Base-by-base conservation (phyloP, 768 basidiomycete genomes). In the Lactarius vividus region DNA sequence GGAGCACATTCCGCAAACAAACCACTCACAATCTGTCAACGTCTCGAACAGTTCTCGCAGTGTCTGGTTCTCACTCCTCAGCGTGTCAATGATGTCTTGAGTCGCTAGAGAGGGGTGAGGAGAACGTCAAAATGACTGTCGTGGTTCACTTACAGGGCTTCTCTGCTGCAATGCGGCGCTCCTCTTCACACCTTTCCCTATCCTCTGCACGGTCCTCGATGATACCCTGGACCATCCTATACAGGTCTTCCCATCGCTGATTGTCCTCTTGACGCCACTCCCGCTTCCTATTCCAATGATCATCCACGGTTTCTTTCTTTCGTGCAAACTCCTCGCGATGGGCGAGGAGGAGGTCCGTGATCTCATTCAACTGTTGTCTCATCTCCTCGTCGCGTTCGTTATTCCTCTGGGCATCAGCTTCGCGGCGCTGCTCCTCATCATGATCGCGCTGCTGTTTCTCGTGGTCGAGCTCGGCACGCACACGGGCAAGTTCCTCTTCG, bases 301-400 rank as follows among this genome's bases (percentile, higher is more conserved):
- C 77, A 18, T 92, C 88, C 77, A 82, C 80, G 20, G 83, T 63
- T 15, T 81, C 80, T 64, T 80, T 86, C 78, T 92, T 89, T 69
- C 80, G 77, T 35, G 84, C 82, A 40, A 82, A 81, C 57, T 82
- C 79, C 39, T 86, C 83, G 1, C 83, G 79, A 63, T 91, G 88
- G 64, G 88, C 85, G 63, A 89, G 85, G 16, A 93, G 79, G 61
- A 91, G 73, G 67, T 88, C 87, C 1, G 91, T 88, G 68, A 94
- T 84, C 65, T 93, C 91, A 5, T 74, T 77, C 16, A 94, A 75
- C 69, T 92, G 90, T 44, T 74, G 78, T 39, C 84, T 80, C 52
- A 90, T 74, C 9, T 77, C 80, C 16, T 88, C 85, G 67, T 88
- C 84, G 7, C 86, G 83, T 63, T 90, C 88, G 44, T 78, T 72